Percentiles rank a stretch among this genome's conserved stretches.
Conservation (phyloP, 2,329 filamentous ascomycete genomes). For the Setomelanomma holmii region DNA sequence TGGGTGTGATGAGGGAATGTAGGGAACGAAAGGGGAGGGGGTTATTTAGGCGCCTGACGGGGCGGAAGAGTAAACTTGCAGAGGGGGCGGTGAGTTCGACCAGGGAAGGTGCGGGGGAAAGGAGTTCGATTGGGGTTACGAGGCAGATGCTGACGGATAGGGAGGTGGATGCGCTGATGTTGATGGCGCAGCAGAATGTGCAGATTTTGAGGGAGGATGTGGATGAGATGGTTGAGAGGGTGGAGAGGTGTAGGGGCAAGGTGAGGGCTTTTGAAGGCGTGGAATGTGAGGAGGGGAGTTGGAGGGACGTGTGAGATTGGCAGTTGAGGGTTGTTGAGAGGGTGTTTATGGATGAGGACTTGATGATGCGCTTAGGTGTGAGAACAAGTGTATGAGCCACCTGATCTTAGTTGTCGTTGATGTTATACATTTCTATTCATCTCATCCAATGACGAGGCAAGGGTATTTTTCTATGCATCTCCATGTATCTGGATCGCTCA, state of each 20-base stretch:
- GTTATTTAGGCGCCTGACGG: slow-evolving; percentile 1
- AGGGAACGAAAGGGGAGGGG: background rate
- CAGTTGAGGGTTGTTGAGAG: background rate
- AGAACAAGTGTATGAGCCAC: no score
- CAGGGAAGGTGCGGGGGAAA: background rate
- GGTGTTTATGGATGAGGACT: background rate
- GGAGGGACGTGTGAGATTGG: slow-evolving; percentile 3
- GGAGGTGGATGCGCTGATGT: background rate
- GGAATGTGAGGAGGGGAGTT: slow-evolving; percentile 1
- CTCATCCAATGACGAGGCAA: slow-evolving; percentile 7
- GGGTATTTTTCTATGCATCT: slow-evolving; percentile 28
- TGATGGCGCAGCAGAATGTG: slow-evolving; percentile 25
- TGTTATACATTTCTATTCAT: slow-evolving; percentile 17
- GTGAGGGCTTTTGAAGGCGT: background rate
- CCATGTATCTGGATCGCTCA: slow-evolving; percentile 7
- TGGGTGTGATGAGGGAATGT: slow-evolving; percentile 8
- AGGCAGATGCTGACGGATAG: background rate
- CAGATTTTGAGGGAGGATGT: slow-evolving; percentile 23
- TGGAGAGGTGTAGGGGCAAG: slow-evolving; percentile 8
- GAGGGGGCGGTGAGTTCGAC: background rate
- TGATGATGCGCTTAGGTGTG: no score
- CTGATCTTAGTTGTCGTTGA: background rate
- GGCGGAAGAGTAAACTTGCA: background rate
- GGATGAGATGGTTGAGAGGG: slow-evolving; percentile 20
- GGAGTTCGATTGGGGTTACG: no score